A percentile compares a stretch with the other conserved stretches of the same genome.
Conservation (phyloP, 2,329 filamentous ascomycete species). For the Ceratocystis ficicola region DNA sequence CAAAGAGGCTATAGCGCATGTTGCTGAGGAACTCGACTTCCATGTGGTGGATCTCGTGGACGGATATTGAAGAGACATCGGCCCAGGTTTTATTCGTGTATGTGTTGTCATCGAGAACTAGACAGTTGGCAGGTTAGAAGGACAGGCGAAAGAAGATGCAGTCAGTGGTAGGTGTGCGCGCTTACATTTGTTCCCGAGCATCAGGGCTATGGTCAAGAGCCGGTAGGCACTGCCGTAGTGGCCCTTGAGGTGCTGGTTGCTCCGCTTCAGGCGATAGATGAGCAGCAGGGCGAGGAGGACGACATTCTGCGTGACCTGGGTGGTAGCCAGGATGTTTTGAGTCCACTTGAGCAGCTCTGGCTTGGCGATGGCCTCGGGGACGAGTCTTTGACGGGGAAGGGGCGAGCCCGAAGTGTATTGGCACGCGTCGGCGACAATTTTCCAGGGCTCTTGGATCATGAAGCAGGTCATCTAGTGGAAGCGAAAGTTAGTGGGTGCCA, state of each 20-base stretch:
- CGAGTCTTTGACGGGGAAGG: constrained; percentile 41
- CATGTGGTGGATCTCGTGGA: constrained; percentile 96
- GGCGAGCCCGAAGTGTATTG: constrained; percentile 33
- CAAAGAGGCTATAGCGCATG: constrained; percentile 87
- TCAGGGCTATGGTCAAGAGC: constrained; percentile 82
- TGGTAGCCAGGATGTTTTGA: constrained; percentile 76
- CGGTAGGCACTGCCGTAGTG: constrained; percentile 89
- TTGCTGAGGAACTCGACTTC: constrained; percentile 99
- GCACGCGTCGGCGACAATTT: constrained; percentile 65
- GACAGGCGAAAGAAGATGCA: constrained; percentile 14
- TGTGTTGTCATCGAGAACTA: constrained; percentile 91
- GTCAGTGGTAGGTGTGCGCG: constrained; percentile 22
- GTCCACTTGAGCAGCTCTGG: constrained; percentile 59
- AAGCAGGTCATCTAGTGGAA: constrained; percentile 69
- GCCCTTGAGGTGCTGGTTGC: constrained; percentile 78
- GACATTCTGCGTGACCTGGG: constrained; percentile 92
- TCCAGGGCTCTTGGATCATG: constrained; percentile 90
- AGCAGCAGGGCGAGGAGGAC: constrained; percentile 82
- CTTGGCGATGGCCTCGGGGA: constrained; percentile 56
- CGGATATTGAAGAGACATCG: constrained; percentile 86
- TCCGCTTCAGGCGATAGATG: constrained; percentile 82
- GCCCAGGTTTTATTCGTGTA: constrained; percentile 99
- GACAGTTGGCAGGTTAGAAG: neutral
- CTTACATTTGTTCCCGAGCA: constrained; percentile 94
- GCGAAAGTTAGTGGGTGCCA: neutral